Conservation (phyloP, 352 stramenopile species). For the Phytophthora rubi region DNA sequence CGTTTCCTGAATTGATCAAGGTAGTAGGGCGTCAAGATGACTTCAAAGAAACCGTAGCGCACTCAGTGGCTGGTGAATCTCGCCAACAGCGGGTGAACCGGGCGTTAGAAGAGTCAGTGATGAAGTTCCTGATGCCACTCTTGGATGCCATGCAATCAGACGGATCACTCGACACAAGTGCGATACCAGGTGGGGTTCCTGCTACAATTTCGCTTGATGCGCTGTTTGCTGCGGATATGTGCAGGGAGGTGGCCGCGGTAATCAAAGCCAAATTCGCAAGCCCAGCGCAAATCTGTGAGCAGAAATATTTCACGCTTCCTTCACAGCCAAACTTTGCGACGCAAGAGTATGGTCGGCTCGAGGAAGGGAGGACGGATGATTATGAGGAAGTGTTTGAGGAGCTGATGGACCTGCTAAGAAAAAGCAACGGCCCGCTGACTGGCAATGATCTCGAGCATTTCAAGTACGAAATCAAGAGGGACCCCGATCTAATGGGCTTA, state of each 20-base stretch:
- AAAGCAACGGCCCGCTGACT: constrained; percentile 17
- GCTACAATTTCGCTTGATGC: background rate
- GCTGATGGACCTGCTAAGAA: constrained; percentile 22
- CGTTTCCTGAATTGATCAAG: constrained; percentile 29
- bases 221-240: background rate
- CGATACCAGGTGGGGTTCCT: constrained; percentile 1
- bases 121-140: constrained; percentile 32
- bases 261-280: constrained; percentile 26
- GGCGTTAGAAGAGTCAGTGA: constrained; percentile 33
- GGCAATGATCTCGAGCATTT: constrained; percentile 7
- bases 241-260: background rate
- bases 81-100: constrained; percentile 31
- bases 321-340: constrained; percentile 16
- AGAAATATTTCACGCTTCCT: constrained; percentile 30
- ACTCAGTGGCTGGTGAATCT: constrained; percentile 5
- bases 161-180: constrained; percentile 17
- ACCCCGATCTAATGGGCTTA: constrained; percentile 18
- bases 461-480: constrained; percentile 20
- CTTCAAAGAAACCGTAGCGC: background rate
- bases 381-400: constrained; percentile 18
- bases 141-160: constrained; percentile 38
- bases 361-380: background rate
- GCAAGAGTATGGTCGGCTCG: constrained; percentile 12
- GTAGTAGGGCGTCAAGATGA: constrained; percentile 16
- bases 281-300: background rate